Conservation (phyloP, 2,329 filamentous ascomycete species). For the Colletotrichum liriopes region DNA sequence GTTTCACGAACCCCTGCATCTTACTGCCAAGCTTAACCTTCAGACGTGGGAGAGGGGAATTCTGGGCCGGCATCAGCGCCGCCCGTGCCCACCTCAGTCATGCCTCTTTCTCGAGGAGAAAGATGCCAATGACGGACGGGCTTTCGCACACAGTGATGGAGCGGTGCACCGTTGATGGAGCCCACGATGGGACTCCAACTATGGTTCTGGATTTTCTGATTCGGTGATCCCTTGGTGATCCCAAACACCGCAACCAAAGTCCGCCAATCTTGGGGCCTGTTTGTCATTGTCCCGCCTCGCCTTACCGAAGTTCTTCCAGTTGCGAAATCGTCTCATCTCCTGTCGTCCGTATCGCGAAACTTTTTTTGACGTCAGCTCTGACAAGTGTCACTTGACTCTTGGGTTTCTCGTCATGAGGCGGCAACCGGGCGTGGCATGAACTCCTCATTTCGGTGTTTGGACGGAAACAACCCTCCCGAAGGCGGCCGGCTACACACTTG, state of each 20-base stretch:
- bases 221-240: slow-evolving; percentile 38
- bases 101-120: background rate
- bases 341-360: slow-evolving; percentile 1
- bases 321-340: slow-evolving; percentile 15
- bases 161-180: background rate
- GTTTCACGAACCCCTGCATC: slow-evolving; percentile 42
- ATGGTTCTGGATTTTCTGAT: background rate
- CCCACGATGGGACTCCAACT: background rate
- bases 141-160: background rate
- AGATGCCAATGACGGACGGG: background rate
- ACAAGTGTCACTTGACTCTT: slow-evolving; percentile 23
- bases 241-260: slow-evolving; percentile 22
- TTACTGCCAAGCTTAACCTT: slow-evolving; percentile 42
- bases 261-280: background rate
- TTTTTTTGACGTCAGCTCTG: slow-evolving; percentile 18
- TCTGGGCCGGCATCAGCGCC: slow-evolving; percentile 25
- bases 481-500: background rate
- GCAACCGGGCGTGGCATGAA: slow-evolving; percentile 7
- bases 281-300: background rate
- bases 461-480: slow-evolving; percentile 18
- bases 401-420: background rate
- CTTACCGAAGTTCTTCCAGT: background rate
- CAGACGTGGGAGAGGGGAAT: slow-evolving; percentile 30
- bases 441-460: slow-evolving; percentile 3
- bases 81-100: slow-evolving; percentile 34